Base-by-base conservation (phyloP, 2,329 filamentous ascomycete species). In the Acarospora socialis region DNA sequence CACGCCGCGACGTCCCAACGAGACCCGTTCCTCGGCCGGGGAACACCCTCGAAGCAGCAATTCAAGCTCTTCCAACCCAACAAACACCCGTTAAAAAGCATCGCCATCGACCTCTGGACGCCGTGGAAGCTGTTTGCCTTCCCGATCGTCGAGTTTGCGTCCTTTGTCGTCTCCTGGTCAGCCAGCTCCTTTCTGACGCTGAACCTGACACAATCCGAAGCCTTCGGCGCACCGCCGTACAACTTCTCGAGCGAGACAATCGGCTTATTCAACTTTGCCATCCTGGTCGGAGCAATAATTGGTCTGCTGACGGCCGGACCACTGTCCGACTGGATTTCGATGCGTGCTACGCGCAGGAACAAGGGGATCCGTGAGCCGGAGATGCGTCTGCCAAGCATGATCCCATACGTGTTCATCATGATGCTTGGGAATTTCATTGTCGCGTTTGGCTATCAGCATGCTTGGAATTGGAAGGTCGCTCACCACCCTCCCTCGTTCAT, bases 101-200 rank as follows among this genome's bases (percentile, higher is more conserved):
- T 75, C 17, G 24, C 67, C 2, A 48, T 61, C 18, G 68, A 72
- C 41, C 56, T 77, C 14, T 73, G 64, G 62, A 60, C 70, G 5
- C 73, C 73, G 0, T 73, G 68, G 63, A 72, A 74, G 42, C 55
- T 77, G 1, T 66, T 73, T 45, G 42, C 59, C 0, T 77, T 70
- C 48, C 73, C 73, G 0, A 76, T 77, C 35, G 65, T 77, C 24
- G 63, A 75, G 39, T 70, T 73, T 35, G 60, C 72, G 1, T 61
- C 68, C 10, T 76, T 77, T 42, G 63, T 73, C 16, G 68, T 74
- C 5, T 69, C 65, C 15, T 77, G 69, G 68, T 61, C 59, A 6
- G 69, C 68, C 33, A 66, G 60, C 24, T 62, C 54, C 14, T 73
- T 74, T 51, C 53, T 77, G 28, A 66, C 64, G 3, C 45, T 76